Percentiles rank a stretch among this genome's conserved stretches.
Evolutionary conservation across 1,284 basidiomycete species (phyloP).

Genomic region (Puccinia hordei): DNA sequence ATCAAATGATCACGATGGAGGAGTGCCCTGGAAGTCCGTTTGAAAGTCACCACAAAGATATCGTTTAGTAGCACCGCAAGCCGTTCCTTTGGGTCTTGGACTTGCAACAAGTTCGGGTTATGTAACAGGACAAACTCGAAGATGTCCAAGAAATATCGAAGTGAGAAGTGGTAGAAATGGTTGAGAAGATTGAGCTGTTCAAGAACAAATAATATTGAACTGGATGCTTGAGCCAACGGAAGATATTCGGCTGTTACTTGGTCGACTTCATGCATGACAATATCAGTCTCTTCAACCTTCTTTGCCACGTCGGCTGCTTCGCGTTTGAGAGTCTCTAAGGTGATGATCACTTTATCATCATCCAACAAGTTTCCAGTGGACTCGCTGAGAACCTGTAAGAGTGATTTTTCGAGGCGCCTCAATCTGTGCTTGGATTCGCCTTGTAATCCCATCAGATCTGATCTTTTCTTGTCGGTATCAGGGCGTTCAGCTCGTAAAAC

Average conservation of each 20-base stretch:
- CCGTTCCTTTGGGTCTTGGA: slow-evolving; percentile 75
- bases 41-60: slow-evolving; percentile 86
- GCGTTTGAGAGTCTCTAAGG: slow-evolving; percentile 91
- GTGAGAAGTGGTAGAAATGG: slow-evolving; percentile 98
- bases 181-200: slow-evolving; percentile 91
- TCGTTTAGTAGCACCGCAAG: slow-evolving; percentile 84
- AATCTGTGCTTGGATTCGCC: slow-evolving; percentile 94
- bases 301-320: slow-evolving; percentile 94
- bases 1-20: slow-evolving; percentile 89
- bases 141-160: slow-evolving; percentile 96
- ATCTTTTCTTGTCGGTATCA: slow-evolving; percentile 92
- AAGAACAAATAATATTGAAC: slow-evolving; percentile 93
- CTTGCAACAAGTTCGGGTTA: slow-evolving; percentile 80
- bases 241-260: slow-evolving; percentile 92
- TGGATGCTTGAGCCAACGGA: slow-evolving; percentile 92
- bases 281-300: slow-evolving; percentile 96
- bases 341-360: slow-evolving; percentile 98
- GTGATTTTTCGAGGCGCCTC: slow-evolving; percentile 85
- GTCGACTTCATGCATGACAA: slow-evolving; percentile 94
- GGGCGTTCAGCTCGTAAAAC: slow-evolving; percentile 95
- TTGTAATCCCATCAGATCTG: slow-evolving; percentile 98
- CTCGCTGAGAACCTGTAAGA: slow-evolving; percentile 94
- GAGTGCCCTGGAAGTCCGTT: slow-evolving; percentile 84
- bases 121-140: slow-evolving; percentile 91
- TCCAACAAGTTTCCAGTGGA: slow-evolving; percentile 96